These are phyloP conservation scores for Neocucurbitaria cava DNA, from an alignment of 2,329 filamentous ascomycete genomes.

Conservation along the genomic window DNA sequence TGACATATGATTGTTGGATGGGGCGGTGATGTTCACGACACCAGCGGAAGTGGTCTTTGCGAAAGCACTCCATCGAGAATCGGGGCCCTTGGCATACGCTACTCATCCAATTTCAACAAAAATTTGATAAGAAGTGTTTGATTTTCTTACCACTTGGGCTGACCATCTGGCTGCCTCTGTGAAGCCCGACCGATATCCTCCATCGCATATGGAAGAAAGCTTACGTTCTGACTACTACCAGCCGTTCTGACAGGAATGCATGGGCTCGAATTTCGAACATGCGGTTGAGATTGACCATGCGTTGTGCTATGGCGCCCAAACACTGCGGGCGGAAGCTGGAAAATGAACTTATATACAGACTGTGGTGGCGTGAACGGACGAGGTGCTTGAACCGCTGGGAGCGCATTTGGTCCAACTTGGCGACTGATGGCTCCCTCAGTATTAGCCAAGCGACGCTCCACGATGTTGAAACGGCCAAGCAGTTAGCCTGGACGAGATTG, in stretches of 20 bases:
- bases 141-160: neutral
- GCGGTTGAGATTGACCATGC: too few species aligned
- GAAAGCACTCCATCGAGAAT: constrained; percentile 6
- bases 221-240: neutral
- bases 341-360: neutral
- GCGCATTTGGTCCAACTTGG: neutral
- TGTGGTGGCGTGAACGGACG: neutral
- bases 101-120: neutral
- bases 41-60: constrained; percentile 6
- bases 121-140: too few species aligned
- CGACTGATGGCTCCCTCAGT: neutral
- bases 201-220: neutral
- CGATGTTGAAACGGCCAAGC: neutral
- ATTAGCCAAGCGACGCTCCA: neutral
- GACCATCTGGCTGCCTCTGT: neutral
- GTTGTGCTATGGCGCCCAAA: neutral
- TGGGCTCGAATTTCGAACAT: too few species aligned
- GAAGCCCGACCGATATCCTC: neutral
- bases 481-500: neutral
- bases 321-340: neutral
- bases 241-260: neutral
- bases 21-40: constrained; percentile 5
- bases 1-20: neutral
- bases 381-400: neutral
- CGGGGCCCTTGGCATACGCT: constrained; percentile 2